Base-by-base conservation (phyloP, 768 basidiomycete species). In the Kwoniella dendrophila region DNA sequence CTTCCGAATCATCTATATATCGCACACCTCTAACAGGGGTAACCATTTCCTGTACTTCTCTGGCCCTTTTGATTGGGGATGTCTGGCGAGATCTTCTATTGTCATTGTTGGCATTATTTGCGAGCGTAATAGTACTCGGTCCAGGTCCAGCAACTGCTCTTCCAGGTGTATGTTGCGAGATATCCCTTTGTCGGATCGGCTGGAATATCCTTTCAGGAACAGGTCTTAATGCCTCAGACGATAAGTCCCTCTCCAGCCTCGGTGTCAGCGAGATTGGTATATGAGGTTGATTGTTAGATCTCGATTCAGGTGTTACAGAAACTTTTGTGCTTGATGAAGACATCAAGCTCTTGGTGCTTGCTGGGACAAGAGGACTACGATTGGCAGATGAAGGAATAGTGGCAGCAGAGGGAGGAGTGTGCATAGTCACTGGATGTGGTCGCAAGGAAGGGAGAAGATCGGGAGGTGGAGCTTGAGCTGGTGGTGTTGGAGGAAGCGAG, bases 1-100 rank as follows among this genome's bases (percentile, higher is more conserved):
- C 64, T 14, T 62, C 70, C 12, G 62, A 56, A 24, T 58, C 49
- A 36, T 63, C 36, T 14, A 51, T 29, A 27, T 63, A 63, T 20
- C 30, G 50, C 7, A 56, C 62, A 20, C 60, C 60, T 48, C 60
- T 26, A 1, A 54, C 53, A 14, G 60, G 60, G 1, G 60, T 62
- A 33, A 56, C 20, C 18, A 48, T 0, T 8, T 58, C 32, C 18
- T 32, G 30, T 7, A 4, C 27, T 8, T 51, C 32, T 1, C 49
- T 51, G 18, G 27, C 27, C 41, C 55, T 18, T 32, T 56, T 56
- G 22, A 30, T 10, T 12, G 55, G 43, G 16, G 53, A 43, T 18
- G 24, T 26, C 12, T 55, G 38, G 27, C 27, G 20, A 40, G 38
- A 43, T 43, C 40, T 41, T 27, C 27, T 29, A 29, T 43, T 8